These are phyloP conservation scores for Forsythia suspensa DNA, from an alignment of 257 asterid genomes.

Conservation along the genomic window DNA sequence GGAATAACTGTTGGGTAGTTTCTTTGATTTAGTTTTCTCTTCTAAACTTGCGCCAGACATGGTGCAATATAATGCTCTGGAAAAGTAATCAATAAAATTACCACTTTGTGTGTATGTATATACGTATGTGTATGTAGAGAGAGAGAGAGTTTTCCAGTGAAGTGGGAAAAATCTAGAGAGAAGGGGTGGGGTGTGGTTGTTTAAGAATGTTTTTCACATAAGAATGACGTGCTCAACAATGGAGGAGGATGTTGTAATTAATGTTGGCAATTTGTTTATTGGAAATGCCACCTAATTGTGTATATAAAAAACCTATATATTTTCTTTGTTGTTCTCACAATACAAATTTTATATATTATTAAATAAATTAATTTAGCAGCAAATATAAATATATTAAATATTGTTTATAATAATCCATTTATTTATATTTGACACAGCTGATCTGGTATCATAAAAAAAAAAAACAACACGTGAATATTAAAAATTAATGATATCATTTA, in stretches of 20 bases:
- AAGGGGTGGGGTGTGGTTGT: background rate
- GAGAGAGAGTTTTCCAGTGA: background rate
- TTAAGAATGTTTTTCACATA: background rate
- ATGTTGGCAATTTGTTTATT: background rate
- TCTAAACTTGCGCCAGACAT: conserved; percentile 18
- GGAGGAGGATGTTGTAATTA: background rate
- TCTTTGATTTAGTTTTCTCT: conserved; percentile 10
- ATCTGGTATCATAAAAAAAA: too few relatives aligned
- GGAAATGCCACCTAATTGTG: too few relatives aligned
- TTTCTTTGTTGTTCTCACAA: too few relatives aligned
- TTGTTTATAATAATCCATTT: too few relatives aligned
- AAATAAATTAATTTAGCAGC: too few relatives aligned
- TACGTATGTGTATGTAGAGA: background rate
- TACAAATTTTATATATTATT: too few relatives aligned
- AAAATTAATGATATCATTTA: too few relatives aligned
- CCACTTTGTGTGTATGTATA: background rate
- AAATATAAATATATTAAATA: too few relatives aligned
- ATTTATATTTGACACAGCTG: too few relatives aligned
- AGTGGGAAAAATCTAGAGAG: background rate
- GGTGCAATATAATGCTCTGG: background rate
- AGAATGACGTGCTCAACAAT: background rate
- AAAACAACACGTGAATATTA: too few relatives aligned
- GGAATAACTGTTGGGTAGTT: background rate
- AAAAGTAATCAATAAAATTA: background rate
- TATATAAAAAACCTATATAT: too few relatives aligned